Percentiles rank a stretch among this genome's conserved stretches.
These are phyloP conservation scores for Coniella vitis DNA, from an alignment of 2,329 filamentous ascomycete genomes.

Conservation along the genomic window DNA sequence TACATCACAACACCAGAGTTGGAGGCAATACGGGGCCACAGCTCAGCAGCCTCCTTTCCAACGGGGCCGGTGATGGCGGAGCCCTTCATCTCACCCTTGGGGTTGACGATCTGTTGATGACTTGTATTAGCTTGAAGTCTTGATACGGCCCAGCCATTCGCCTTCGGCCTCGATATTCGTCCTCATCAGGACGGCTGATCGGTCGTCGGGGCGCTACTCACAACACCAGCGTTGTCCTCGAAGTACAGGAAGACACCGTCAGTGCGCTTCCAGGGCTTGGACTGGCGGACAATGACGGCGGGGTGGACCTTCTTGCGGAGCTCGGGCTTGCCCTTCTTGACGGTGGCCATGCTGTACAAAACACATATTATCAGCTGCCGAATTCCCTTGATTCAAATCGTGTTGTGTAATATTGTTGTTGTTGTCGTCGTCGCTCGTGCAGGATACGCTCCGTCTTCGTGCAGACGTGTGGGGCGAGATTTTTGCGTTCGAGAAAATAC, in stretches of 20 bases:
- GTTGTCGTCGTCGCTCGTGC: neutral
- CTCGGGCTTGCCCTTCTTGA: constrained; percentile 99
- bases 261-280: constrained; percentile 98
- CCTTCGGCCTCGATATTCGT: no score
- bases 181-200: neutral
- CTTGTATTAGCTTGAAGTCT: neutral
- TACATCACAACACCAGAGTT: constrained; percentile 99
- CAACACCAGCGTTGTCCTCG: constrained; percentile 99
- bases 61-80: constrained; percentile 97
- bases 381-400: neutral
- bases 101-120: constrained; percentile 84
- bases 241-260: constrained; percentile 99
- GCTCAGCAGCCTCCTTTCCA: constrained; percentile 98
- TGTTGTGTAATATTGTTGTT: neutral
- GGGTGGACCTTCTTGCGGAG: constrained; percentile 99
- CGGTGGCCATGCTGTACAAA: constrained; percentile 72
- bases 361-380: constrained; percentile 4
- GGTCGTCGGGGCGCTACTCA: constrained; percentile 43
- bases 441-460: neutral
- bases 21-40: constrained; percentile 99
- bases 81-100: constrained; percentile 99
- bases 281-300: constrained; percentile 96
- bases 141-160: no score
- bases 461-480: neutral
- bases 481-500: constrained; percentile 8